Evolutionary conservation across 2,329 filamentous ascomycete species (phyloP).

Genomic region (Albifimbria verrucaria): DNA sequence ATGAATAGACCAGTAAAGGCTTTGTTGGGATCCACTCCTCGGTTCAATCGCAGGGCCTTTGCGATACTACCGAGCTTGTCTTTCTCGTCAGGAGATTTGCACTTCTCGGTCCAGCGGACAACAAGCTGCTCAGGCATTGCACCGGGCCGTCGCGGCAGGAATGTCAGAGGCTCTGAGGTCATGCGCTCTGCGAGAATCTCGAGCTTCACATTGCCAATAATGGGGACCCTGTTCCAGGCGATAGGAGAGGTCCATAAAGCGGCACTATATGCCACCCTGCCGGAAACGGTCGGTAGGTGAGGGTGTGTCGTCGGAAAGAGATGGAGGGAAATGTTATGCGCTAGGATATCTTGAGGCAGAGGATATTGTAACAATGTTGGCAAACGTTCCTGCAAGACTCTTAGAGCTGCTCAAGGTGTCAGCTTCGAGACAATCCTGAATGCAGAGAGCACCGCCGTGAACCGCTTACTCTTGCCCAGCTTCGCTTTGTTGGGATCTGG

Average conservation of each 20-base stretch:
- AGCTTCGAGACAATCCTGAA: constrained; percentile 1
- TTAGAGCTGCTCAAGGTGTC: constrained; percentile 45
- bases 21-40: constrained; percentile 53
- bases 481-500: constrained; percentile 59
- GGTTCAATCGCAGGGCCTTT: constrained; percentile 37
- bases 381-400: constrained; percentile 63
- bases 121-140: constrained; percentile 75
- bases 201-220: constrained; percentile 85
- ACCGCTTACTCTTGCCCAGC: constrained; percentile 56
- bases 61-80: constrained; percentile 36
- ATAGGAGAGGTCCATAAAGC: constrained; percentile 95
- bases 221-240: constrained; percentile 89
- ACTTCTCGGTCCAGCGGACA: constrained; percentile 73
- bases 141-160: constrained; percentile 47
- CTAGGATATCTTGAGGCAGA: constrained; percentile 71
- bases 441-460: neutral
- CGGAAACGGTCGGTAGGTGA: constrained; percentile 87
- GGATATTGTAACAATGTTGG: constrained; percentile 65
- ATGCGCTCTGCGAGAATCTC: constrained; percentile 89
- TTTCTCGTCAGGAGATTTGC: constrained; percentile 13
- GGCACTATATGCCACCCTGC: constrained; percentile 84
- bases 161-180: constrained; percentile 54
- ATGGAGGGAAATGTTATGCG: constrained; percentile 68
- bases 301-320: constrained; percentile 77
- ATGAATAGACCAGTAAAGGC: constrained; percentile 91